These are phyloP conservation scores for Podospora appendiculata DNA, from an alignment of 495 filamentous ascomycete genomes.

Conservation along the genomic window DNA sequence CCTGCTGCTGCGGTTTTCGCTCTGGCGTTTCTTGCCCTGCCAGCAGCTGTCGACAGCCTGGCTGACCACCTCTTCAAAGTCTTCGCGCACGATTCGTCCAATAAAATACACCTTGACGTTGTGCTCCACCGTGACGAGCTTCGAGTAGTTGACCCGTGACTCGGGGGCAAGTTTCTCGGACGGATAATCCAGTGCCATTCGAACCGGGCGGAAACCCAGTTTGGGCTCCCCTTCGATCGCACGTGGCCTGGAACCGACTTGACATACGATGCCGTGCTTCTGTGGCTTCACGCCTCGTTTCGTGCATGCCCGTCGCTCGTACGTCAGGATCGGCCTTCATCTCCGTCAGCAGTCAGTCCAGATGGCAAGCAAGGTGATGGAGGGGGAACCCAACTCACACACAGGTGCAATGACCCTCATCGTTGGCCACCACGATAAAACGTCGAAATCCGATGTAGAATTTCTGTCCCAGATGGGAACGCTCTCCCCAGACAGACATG, in stretches of 20 bases:
- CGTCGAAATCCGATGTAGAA: slow-evolving; percentile 38
- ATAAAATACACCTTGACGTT: slow-evolving; percentile 40
- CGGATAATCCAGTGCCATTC: slow-evolving; percentile 18
- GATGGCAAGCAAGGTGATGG: too few relatives aligned
- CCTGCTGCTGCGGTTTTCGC: background rate
- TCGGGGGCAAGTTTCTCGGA: slow-evolving; percentile 35
- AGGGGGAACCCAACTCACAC: slow-evolving; percentile 26
- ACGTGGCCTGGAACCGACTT: slow-evolving; percentile 17
- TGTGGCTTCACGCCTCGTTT: slow-evolving; percentile 37
- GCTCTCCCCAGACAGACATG: slow-evolving; percentile 21
- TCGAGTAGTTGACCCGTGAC: slow-evolving; percentile 39
- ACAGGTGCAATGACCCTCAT: slow-evolving; percentile 41
- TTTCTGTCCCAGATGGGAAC: slow-evolving; percentile 16
- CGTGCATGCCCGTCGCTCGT: slow-evolving; percentile 33
- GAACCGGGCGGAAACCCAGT: slow-evolving; percentile 33
- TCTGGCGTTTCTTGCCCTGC: slow-evolving; percentile 22
- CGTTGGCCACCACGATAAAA: slow-evolving; percentile 39
- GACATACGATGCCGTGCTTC: slow-evolving; percentile 39
- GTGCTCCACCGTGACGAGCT: slow-evolving; percentile 41
- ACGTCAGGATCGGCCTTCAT: slow-evolving; percentile 39
- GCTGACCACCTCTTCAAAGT: slow-evolving; percentile 26
- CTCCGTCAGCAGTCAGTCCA: slow-evolving; percentile 2
- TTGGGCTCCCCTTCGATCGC: slow-evolving; percentile 28
- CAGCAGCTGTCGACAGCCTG: slow-evolving; percentile 39
- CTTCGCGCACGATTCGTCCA: slow-evolving; percentile 22